phyloP scores from a whole-genome alignment of 208 protist species.

The Trypanosomatidae sp. region DNA sequence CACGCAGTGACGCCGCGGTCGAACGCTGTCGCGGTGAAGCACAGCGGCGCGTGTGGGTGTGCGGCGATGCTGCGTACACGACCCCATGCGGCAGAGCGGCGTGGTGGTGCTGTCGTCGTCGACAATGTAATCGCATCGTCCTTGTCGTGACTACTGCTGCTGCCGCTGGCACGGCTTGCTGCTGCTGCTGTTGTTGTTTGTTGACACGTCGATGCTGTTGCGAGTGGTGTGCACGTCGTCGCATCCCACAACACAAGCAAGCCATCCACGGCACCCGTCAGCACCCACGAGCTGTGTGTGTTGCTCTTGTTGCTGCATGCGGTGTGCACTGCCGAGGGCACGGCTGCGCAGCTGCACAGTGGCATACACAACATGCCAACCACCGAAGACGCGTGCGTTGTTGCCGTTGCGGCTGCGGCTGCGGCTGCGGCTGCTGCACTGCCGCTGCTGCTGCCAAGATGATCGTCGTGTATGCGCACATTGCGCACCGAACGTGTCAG shows the following conservation, averaged over 20 bases:
- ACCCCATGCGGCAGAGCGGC: no score
- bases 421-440: not conserved
- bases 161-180: conserved; percentile 5
- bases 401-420: conserved; percentile 1
- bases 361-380: conserved; percentile 50
- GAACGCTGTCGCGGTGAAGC: conserved; percentile 67
- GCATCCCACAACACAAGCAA: conserved; percentile 74
- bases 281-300: no score
- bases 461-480: conserved; percentile 19
- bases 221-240: conserved; percentile 17
- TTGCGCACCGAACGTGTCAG: conserved; percentile 72
- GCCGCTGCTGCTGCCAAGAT: not conserved
- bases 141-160: no score
- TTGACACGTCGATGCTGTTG: conserved; percentile 29
- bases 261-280: conserved; percentile 63
- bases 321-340: conserved; percentile 6
- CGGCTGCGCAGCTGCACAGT: conserved; percentile 31
- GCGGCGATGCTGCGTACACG: conserved; percentile 37
- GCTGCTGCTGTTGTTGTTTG: no score
- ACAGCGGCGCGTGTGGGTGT: conserved; percentile 22
- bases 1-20: conserved; percentile 44
- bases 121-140: no score
- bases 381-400: conserved; percentile 2
- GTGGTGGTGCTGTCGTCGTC: no score
- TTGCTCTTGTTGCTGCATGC: no score